A percentile compares a stretch with the other conserved stretches of the same genome.
Evolutionary conservation across 2,329 filamentous ascomycete species (phyloP).

Genomic region (Aspergillus uvarum): DNA sequence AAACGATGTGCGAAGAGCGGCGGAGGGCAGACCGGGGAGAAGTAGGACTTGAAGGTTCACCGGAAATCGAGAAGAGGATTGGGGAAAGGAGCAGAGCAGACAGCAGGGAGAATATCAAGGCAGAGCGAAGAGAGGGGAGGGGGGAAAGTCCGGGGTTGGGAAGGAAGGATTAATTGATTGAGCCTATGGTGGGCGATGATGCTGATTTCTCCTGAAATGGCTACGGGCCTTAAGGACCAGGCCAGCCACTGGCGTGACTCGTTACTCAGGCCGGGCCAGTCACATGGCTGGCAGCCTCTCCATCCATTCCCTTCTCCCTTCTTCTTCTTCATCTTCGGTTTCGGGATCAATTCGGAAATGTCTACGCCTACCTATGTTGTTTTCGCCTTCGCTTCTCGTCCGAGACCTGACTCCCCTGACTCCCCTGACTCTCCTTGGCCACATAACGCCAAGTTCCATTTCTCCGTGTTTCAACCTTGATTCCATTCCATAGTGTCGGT

Average conservation of each 20-base stretch:
- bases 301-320: neutral
- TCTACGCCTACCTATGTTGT: neutral
- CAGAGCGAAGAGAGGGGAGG: neutral
- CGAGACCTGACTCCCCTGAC: neutral
- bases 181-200: neutral
- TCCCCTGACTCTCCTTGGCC: too few relatives aligned
- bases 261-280: neutral
- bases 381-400: neutral
- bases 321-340: neutral
- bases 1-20: neutral
- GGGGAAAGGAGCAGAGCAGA: neutral
- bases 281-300: neutral
- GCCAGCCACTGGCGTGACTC: neutral
- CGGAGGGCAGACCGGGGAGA: neutral
- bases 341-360: neutral
- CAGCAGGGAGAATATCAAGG: neutral
- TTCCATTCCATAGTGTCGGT: neutral
- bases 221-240: neutral
- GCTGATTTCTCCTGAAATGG: neutral
- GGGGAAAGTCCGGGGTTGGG: conserved; percentile 4
- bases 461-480: neutral
- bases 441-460: neutral
- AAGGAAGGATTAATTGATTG: neutral
- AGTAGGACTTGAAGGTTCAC: neutral
- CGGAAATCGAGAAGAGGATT: too few relatives aligned